phyloP scores from a whole-genome alignment of 164 flowering plant genomes.

The Houttuynia cordata region DNA sequence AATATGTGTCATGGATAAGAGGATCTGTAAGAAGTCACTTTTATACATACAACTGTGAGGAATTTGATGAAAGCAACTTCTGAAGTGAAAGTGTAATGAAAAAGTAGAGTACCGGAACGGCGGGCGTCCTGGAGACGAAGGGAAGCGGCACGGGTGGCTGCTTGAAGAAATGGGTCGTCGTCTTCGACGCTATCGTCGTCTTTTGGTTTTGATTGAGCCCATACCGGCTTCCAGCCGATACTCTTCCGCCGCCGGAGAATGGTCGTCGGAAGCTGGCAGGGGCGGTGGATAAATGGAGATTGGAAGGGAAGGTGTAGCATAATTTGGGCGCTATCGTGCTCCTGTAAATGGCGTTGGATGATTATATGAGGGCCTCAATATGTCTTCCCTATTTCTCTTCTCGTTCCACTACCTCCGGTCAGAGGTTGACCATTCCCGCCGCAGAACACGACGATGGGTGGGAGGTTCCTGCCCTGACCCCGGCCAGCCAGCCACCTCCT shows the following conservation, averaged over 20 bases:
- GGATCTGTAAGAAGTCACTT: constrained; percentile 42
- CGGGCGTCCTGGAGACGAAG: constrained; percentile 64
- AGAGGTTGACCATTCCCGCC: too few species aligned
- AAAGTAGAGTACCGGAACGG: constrained; percentile 26
- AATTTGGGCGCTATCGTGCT: too few species aligned
- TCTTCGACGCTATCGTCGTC: constrained; percentile 25
- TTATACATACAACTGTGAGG: neutral
- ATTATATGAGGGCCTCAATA: too few species aligned
- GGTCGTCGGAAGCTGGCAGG: neutral
- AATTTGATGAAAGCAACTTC: neutral
- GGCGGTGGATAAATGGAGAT: neutral
- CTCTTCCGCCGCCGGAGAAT: neutral
- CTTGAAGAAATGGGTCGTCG: constrained; percentile 35
- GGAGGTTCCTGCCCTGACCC: too few species aligned
- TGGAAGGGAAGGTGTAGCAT: neutral
- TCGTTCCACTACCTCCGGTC: too few species aligned
- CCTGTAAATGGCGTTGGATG: too few species aligned
- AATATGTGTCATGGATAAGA: constrained; percentile 68
- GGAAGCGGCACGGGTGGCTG: constrained; percentile 44
- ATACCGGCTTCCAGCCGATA: neutral
- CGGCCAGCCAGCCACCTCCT: too few species aligned
- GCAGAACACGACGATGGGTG: too few species aligned
- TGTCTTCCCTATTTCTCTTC: too few species aligned
- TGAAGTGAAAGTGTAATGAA: neutral
- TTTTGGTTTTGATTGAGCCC: neutral